Evolutionary conservation across 163 green algal species (phyloP).

Genomic region (Chlorella variabilis): DNA sequence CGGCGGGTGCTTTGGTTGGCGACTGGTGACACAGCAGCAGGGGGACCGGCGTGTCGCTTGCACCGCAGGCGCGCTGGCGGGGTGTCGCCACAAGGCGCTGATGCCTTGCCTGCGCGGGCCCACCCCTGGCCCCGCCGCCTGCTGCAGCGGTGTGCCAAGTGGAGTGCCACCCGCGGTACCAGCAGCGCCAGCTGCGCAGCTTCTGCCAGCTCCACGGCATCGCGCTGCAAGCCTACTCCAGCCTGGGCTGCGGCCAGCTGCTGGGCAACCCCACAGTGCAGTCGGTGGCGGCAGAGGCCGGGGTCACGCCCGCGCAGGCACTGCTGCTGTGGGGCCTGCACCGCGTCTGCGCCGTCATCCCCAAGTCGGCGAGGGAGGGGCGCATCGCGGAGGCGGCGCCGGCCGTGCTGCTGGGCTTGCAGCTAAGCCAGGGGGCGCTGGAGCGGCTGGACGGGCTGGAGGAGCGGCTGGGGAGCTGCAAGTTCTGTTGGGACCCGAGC

Average conservation of each 20-base stretch:
- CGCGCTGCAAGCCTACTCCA: conserved; percentile 50
- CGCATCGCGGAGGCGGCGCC: conserved; percentile 13
- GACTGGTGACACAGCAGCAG: too few species aligned
- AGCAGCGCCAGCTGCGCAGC: conserved; percentile 49
- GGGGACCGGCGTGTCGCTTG: too few species aligned
- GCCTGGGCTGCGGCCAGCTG: conserved; percentile 62
- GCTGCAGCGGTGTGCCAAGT: conserved; percentile 38
- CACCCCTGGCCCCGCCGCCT: too few species aligned
- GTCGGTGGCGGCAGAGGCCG: conserved; percentile 27
- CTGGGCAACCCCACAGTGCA: conserved; percentile 47
- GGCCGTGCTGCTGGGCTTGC: not conserved
- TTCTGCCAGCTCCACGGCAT: conserved; percentile 47
- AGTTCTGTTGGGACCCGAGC: conserved; percentile 36
- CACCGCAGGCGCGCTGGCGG: too few species aligned
- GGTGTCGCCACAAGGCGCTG: too few species aligned
- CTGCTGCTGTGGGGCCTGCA: conserved; percentile 75
- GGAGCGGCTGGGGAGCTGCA: not conserved
- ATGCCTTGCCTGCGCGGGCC: too few species aligned
- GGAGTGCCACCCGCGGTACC: conserved; percentile 74
- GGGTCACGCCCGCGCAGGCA: conserved; percentile 60
- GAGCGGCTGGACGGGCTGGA: conserved; percentile 32
- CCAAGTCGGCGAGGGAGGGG: conserved; percentile 66
- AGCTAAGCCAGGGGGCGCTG: not conserved
- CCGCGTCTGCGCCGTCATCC: conserved; percentile 72
- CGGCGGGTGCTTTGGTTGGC: too few species aligned